Evolutionary conservation across 2,329 filamentous ascomycete species (phyloP), one percentile per base, ranked within the genome.

Genomic region (Thielaviopsis euricoi): DNA sequence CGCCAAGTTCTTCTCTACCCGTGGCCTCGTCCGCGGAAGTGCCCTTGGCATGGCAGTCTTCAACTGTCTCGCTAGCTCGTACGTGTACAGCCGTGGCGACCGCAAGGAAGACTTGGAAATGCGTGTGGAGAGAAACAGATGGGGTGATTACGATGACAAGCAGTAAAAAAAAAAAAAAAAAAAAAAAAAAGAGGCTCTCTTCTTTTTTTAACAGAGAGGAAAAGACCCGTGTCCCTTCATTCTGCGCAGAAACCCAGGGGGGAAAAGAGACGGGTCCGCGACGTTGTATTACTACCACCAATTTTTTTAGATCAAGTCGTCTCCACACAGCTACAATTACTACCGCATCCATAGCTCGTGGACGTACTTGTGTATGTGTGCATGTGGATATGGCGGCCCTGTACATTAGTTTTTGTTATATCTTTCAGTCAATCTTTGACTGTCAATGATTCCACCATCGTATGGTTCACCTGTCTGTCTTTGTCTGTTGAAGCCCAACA

Each of bases 51-150:
- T 82, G 46, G 78, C 74, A 0, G 59, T 68, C 0, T 69, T 67
- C 12, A 82, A 82, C 63, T 68, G 70, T 22, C 64, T 72, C 2
- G 76, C 76, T 0, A 76, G 75, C 2, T 73, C 73, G 2, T 78
- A 73, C 69, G 75, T 74, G 2, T 82, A 81, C 59, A 69, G 73
- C 15, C 74, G 67, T 12, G 78, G 77, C 0, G 72, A 80, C 62
- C 72, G 76, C 48, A 70, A 73, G 61, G 69, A 64, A 58, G 79
- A 82, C 65, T 73, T 73, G 57, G 67, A 69, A 63, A 74, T 73
- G 63, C 70, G 79, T 58, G 64, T 65, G 60, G 71, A 74, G 54
- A 71, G 77, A 58, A 76, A 79, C 52, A 69, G 76, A 33, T 82
- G 79, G 79, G 75, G 7, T 68, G 55, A 59, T 9, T 59, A 60